A percentile compares a stretch with the other conserved stretches of the same genome.
Conservation (phyloP, 371 early-diverging fungal species). For the Mucor circinelloides region DNA sequence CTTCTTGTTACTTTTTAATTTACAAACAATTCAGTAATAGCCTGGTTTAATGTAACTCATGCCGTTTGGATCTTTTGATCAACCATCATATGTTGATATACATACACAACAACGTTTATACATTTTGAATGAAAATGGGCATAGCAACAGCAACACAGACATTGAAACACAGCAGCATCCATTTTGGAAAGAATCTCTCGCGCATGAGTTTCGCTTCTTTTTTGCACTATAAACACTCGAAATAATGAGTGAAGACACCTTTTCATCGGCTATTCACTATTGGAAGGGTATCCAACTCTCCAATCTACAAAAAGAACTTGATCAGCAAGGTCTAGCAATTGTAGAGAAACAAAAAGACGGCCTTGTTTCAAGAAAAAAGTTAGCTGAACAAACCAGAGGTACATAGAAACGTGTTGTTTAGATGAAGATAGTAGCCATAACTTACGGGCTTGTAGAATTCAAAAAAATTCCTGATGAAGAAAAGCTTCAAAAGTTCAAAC, state of each 20-base stretch:
- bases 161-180: not conserved
- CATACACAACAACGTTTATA: too few species aligned
- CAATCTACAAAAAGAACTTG: slow-evolving; percentile 71
- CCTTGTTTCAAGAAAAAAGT: slow-evolving; percentile 73
- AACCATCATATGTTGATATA: too few species aligned
- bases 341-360: slow-evolving; percentile 87
- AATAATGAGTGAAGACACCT: slow-evolving; percentile 33
- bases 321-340: slow-evolving; percentile 75
- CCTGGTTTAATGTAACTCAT: too few species aligned
- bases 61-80: too few species aligned
- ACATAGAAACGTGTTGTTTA: slow-evolving; percentile 2
- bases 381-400: slow-evolving; percentile 92
- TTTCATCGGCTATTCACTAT: slow-evolving; percentile 58
- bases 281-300: slow-evolving; percentile 72
- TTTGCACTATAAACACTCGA: not conserved
- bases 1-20: too few species aligned
- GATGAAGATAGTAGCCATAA: not conserved
- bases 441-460: slow-evolving; percentile 58
- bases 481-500: slow-evolving; percentile 74
- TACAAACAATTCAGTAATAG: too few species aligned
- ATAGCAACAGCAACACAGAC: too few species aligned
- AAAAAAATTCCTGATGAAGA: slow-evolving; percentile 78
- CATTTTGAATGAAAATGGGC: too few species aligned
- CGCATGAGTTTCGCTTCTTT: not conserved
- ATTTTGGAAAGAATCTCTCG: not conserved